Percentiles rank a stretch among this genome's conserved stretches.
Conservation (phyloP, 495 filamentous ascomycete genomes). For the Opeltia flavorubescens region DNA sequence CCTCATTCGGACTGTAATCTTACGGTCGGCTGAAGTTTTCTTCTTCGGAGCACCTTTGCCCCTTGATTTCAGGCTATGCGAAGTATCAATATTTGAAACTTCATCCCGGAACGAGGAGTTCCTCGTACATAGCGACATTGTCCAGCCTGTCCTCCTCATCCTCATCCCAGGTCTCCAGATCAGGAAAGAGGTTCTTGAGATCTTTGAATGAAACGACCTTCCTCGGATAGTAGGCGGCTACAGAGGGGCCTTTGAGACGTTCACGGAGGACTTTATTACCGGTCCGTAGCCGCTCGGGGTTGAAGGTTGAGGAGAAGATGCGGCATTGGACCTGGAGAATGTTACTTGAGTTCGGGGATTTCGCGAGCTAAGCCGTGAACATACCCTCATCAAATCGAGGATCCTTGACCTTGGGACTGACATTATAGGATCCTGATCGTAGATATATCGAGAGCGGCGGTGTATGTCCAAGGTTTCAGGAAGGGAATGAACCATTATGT, state of each 20-base stretch:
- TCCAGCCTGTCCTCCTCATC: slow-evolving; percentile 67
- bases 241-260: slow-evolving; percentile 59
- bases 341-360: not conserved
- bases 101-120: not conserved
- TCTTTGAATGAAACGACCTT: slow-evolving; percentile 55
- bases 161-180: slow-evolving; percentile 55
- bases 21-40: slow-evolving; percentile 59
- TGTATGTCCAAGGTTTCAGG: no score
- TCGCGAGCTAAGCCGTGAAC: not conserved
- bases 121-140: slow-evolving; percentile 47
- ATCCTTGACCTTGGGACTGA: slow-evolving; percentile 57
- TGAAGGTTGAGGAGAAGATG: slow-evolving; percentile 83
- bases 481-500: no score
- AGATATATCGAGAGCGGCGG: no score
- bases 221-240: slow-evolving; percentile 77
- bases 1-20: slow-evolving; percentile 17
- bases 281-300: slow-evolving; percentile 62
- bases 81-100: slow-evolving; percentile 1
- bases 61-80: slow-evolving; percentile 53
- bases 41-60: slow-evolving; percentile 91
- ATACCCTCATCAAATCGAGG: slow-evolving; percentile 66
- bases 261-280: slow-evolving; percentile 85
- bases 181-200: slow-evolving; percentile 44
- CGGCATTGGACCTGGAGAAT: slow-evolving; percentile 61
- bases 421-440: no score